A percentile compares a stretch with the other conserved stretches of the same genome.
Conservation (phyloP, 345 rosid genomes). For the Eucalyptus microcorys region DNA sequence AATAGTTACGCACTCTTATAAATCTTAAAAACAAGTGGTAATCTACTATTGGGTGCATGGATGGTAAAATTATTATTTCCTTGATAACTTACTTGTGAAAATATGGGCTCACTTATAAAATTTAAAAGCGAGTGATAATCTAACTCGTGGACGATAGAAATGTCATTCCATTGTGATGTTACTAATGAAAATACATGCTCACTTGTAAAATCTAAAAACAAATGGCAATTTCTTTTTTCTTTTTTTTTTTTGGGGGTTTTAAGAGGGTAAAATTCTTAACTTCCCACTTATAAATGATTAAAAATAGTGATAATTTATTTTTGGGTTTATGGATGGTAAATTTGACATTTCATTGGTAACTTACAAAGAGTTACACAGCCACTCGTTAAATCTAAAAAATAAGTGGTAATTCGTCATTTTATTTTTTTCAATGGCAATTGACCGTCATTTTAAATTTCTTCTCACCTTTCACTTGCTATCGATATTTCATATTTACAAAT, state of each 20-base stretch:
- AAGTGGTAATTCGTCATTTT: not conserved
- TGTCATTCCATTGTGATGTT: too few relatives aligned
- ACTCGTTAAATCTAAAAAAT: not conserved
- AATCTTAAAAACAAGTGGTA: not conserved
- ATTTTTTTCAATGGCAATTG: not conserved
- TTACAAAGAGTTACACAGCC: not conserved
- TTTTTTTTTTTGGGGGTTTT: too few relatives aligned
- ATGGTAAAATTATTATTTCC: too few relatives aligned
- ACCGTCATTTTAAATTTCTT: not conserved
- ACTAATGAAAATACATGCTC: too few relatives aligned
- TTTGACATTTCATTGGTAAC: not conserved
- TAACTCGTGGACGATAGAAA: rapidly evolving
- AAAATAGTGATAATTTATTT: too few relatives aligned
- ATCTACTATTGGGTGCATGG: not conserved
- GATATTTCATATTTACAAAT: not conserved
- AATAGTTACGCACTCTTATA: too few relatives aligned
- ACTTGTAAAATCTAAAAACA: too few relatives aligned
- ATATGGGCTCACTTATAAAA: rapidly evolving
- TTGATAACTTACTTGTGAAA: rapidly evolving
- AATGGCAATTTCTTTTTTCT: too few relatives aligned
- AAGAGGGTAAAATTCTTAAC: too few relatives aligned
- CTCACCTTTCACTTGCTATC: not conserved
- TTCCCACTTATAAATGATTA: too few relatives aligned
- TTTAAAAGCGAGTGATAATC: too few relatives aligned
- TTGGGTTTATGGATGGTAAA: not conserved